phyloP scores from a whole-genome alignment of 2,329 filamentous ascomycete genomes.

The Byssothecium circinans region DNA sequence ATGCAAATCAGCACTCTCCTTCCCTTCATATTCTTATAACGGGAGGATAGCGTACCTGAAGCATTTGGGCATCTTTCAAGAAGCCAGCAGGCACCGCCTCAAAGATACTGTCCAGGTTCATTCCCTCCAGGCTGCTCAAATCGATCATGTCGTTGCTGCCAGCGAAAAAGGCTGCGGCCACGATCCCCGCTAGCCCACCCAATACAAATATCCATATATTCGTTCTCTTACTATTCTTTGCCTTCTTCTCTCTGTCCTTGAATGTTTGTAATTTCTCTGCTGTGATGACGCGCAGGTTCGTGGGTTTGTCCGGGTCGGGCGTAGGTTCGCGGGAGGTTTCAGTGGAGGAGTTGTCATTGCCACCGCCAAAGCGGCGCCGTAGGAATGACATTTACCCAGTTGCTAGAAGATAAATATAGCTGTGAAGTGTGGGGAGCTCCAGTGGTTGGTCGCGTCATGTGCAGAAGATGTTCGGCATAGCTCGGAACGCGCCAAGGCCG shows the following conservation, averaged over 20 bases:
- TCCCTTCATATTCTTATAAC: neutral
- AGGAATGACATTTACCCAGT: slow-evolving; percentile 38
- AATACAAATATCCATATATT: slow-evolving; percentile 83
- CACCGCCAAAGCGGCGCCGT: slow-evolving; percentile 41
- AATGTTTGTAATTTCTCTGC: slow-evolving; percentile 55
- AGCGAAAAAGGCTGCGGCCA: slow-evolving; percentile 88
- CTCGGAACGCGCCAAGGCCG: neutral
- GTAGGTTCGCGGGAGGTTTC: slow-evolving; percentile 40
- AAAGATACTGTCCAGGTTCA: slow-evolving; percentile 81
- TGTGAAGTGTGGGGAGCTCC: neutral
- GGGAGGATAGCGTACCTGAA: slow-evolving; percentile 65
- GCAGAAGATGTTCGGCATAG: slow-evolving; percentile 12
- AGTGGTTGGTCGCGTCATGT: too few relatives aligned
- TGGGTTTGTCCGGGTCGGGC: slow-evolving; percentile 37
- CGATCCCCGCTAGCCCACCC: slow-evolving; percentile 84
- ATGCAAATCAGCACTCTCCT: slow-evolving; percentile 24
- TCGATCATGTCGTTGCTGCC: slow-evolving; percentile 87
- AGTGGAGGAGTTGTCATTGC: slow-evolving; percentile 1
- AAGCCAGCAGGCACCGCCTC: slow-evolving; percentile 87
- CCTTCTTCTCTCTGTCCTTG: slow-evolving; percentile 39
- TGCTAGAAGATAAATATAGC: neutral
- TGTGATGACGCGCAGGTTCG: slow-evolving; percentile 56
- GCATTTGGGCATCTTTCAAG: slow-evolving; percentile 79
- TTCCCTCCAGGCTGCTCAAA: slow-evolving; percentile 68
- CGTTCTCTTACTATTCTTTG: slow-evolving; percentile 62